Percentiles rank a stretch among this genome's conserved stretches.
phyloP scores from a whole-genome alignment of 2,329 filamentous ascomycete genomes.

The Balansia obtecta region DNA sequence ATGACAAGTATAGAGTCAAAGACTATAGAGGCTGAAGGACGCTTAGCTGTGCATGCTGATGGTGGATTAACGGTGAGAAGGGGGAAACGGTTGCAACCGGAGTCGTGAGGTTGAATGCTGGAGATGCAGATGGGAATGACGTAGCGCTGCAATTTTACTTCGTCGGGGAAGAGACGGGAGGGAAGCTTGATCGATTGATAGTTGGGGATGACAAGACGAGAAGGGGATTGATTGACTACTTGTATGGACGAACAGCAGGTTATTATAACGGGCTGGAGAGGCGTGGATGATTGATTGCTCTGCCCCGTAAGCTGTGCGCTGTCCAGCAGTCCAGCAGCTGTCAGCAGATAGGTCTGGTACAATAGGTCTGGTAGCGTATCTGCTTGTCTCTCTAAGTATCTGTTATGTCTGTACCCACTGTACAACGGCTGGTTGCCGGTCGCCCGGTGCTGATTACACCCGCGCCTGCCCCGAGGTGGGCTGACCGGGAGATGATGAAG shows the following conservation, averaged over 20 bases:
- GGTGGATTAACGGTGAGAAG: not conserved
- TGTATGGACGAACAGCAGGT: not conserved
- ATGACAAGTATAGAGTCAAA: not conserved
- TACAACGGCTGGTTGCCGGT: too few species aligned
- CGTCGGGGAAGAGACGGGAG: not conserved
- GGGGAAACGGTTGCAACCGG: not conserved
- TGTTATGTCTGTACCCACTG: too few species aligned
- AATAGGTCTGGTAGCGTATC: too few species aligned
- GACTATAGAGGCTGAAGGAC: not conserved
- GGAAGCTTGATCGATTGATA: not conserved
- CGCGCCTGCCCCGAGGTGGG: too few species aligned
- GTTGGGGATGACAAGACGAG: not conserved
- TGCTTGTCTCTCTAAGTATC: too few species aligned
- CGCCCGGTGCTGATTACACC: too few species aligned
- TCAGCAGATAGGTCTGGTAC: too few species aligned
- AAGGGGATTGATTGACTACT: not conserved
- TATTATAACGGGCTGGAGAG: not conserved
- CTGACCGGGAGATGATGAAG: too few species aligned
- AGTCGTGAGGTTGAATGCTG: not conserved
- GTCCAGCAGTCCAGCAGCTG: too few species aligned
- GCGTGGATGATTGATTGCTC: too few species aligned
- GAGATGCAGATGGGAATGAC: not conserved
- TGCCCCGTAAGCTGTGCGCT: too few species aligned
- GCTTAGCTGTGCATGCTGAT: not conserved
- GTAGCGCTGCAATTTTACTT: not conserved